Conservation (phyloP, 805 yeast genomes). For the Yarrowia divulgata region DNA sequence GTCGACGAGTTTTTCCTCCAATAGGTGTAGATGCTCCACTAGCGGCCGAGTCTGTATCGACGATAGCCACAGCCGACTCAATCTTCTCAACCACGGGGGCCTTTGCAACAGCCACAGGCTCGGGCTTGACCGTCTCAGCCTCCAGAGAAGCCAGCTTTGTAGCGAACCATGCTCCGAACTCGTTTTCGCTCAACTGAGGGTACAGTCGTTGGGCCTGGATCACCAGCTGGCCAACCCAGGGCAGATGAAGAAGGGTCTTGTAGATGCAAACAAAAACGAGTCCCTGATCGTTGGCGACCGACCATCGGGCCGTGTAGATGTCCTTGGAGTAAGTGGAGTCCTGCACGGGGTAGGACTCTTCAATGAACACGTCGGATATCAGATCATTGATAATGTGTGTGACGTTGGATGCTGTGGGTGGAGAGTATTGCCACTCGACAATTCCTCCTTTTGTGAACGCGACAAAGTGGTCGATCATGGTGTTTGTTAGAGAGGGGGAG, state of each 20-base stretch:
- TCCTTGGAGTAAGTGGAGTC: constrained; percentile 50
- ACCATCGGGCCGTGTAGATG: constrained; percentile 57
- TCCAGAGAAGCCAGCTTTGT: constrained; percentile 48
- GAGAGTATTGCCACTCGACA: constrained; percentile 55
- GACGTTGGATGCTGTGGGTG: constrained; percentile 14
- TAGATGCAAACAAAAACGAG: constrained; percentile 53
- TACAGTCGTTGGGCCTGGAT: constrained; percentile 50
- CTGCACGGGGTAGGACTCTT: constrained; percentile 46
- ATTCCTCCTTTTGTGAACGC: constrained; percentile 62
- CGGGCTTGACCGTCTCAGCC: constrained; percentile 20
- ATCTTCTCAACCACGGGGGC: neutral
- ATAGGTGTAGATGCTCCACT: constrained; percentile 31
- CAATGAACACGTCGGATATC: constrained; percentile 58
- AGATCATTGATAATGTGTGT: constrained; percentile 56
- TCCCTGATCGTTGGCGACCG: constrained; percentile 54
- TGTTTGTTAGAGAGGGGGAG: neutral
- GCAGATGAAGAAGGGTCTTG: constrained; percentile 50
- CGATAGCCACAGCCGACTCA: neutral
- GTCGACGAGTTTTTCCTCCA: constrained; percentile 40
- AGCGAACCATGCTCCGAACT: constrained; percentile 49
- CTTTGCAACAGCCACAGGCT: constrained; percentile 4
- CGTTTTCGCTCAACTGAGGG: constrained; percentile 41
- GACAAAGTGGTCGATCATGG: constrained; percentile 58
- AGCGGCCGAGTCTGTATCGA: constrained; percentile 8
- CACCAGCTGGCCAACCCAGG: constrained; percentile 50